Evolutionary conservation across 2,329 filamentous ascomycete genomes (phyloP), one percentile per base, ranked within the genome.

Genomic region (Sporothrix curviconia): DNA sequence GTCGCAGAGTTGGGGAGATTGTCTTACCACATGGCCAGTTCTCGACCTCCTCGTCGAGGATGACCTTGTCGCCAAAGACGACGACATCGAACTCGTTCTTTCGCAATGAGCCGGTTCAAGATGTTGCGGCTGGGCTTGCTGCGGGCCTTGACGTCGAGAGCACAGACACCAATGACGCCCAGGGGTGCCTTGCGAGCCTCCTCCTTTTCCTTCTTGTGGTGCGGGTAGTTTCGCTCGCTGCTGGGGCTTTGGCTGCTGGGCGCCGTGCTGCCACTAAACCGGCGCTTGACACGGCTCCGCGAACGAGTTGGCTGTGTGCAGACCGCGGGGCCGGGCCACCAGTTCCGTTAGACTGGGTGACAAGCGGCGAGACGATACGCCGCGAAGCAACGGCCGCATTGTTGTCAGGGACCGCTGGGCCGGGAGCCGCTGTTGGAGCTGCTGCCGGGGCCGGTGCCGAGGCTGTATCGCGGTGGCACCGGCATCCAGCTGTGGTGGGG

Each of bases 1-100:
- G n/a, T n/a, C n/a, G n/a, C n/a, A n/a, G n/a, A n/a, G n/a, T n/a
- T n/a, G n/a, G n/a, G n/a, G n/a, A n/a, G n/a, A n/a, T n/a, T n/a
- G n/a, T n/a, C n/a, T n/a, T n/a, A n/a, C n/a, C 90, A 95, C 56
- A 95, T 84, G 17, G 92, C 92, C 92, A 96, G 69, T 96, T 95
- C 72, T 95, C 91, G 57, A 96, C 87, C 61, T 89, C 89, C 81
- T 99, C 94, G 67, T 99, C 94, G 36, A 99, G 78, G 64, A 99
- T 99, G 43, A 96, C 92, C 74, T 99, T 99, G 76, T 99, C 94
- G 49, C 94, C 95, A 75, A 99, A 99, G 12, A 99, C 92, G 61
- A 95, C 87, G 24, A 97, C 92, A 66, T 99, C 92, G 67, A 99
- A 97, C 65, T 97, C 92, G 51, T 86, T 84, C 63, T 95, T n/a